A percentile compares a stretch with the other conserved stretches of the same genome.
phyloP scores from a whole-genome alignment of 768 basidiomycete genomes.

The Auriculariales sp. region DNA sequence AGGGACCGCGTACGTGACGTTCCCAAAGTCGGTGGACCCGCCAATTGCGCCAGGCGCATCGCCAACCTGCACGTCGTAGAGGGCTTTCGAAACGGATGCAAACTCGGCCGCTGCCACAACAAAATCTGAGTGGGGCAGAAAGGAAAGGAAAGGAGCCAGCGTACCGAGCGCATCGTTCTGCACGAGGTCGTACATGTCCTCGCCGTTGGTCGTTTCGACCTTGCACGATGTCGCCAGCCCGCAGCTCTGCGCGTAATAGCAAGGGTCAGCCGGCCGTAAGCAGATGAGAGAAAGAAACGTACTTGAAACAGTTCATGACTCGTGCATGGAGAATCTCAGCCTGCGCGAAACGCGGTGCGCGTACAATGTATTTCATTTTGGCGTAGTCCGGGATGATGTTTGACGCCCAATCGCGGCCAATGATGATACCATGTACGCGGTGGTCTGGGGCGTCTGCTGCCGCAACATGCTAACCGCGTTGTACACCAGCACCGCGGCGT shows the following conservation, averaged over 20 bases:
- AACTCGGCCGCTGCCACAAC: constrained; percentile 53
- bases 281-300: constrained; percentile 12
- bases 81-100: constrained; percentile 40
- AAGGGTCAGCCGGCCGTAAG: too few relatives aligned
- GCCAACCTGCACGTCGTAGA: constrained; percentile 40
- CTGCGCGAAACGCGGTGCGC: constrained; percentile 53
- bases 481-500: constrained; percentile 80
- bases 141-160: neutral
- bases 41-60: constrained; percentile 54
- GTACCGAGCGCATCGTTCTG: constrained; percentile 54
- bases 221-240: constrained; percentile 50
- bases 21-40: constrained; percentile 75
- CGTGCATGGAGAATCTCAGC: constrained; percentile 41
- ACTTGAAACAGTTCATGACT: constrained; percentile 63
- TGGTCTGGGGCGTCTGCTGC: constrained; percentile 65
- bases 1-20: constrained; percentile 62
- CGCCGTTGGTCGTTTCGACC: constrained; percentile 24
- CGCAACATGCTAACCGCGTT: constrained; percentile 64
- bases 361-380: constrained; percentile 62
- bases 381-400: constrained; percentile 76
- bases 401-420: constrained; percentile 59
- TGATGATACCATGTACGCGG: constrained; percentile 68
- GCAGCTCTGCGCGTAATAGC: constrained; percentile 59
- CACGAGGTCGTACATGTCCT: constrained; percentile 37
- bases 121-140: neutral